A percentile compares a stretch with the other conserved stretches of the same genome.
Conservation (phyloP, 2,329 filamentous ascomycete genomes). For the Aspergillus japonicus region DNA sequence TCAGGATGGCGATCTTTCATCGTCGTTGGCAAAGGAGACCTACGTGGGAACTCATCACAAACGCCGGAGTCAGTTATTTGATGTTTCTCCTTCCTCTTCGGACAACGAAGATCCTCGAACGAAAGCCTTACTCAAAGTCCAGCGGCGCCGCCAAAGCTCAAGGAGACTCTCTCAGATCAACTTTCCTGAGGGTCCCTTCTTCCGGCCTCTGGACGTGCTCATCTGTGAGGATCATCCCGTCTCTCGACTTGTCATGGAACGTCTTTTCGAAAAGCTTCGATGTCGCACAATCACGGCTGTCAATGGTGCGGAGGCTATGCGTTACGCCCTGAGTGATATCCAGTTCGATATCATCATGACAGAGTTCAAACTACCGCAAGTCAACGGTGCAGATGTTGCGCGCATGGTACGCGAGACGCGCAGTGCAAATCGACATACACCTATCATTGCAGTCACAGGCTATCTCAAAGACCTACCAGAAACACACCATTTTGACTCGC, state of each 20-base stretch:
- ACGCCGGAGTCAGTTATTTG: constrained; percentile 88
- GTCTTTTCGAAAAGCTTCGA: constrained; percentile 87
- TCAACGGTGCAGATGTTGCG: constrained; percentile 92
- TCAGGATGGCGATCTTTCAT: constrained; percentile 79
- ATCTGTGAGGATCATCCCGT: constrained; percentile 98
- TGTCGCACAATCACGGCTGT: constrained; percentile 90
- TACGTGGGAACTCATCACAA: constrained; percentile 74
- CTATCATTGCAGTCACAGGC: constrained; percentile 93
- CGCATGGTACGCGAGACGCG: constrained; percentile 97
- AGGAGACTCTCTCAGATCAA: constrained; percentile 88
- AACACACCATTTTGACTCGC: constrained; percentile 89
- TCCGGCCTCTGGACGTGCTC: constrained; percentile 86
- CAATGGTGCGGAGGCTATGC: constrained; percentile 86
- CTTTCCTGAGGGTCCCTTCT: constrained; percentile 77
- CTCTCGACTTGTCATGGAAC: constrained; percentile 98
- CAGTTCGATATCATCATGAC: constrained; percentile 99
- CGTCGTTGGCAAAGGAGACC: constrained; percentile 58
- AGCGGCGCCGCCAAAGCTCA: constrained; percentile 93
- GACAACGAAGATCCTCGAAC: constrained; percentile 95
- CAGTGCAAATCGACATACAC: constrained; percentile 90
- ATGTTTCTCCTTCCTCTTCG: constrained; percentile 94
- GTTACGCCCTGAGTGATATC: constrained; percentile 93
- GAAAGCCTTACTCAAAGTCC: constrained; percentile 85
- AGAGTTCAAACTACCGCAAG: constrained; percentile 91
- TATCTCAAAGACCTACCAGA: constrained; percentile 97